These are phyloP conservation scores for Plasmodium cynomolgi DNA, from an alignment of 169 alveolate species.

Conservation along the genomic window DNA sequence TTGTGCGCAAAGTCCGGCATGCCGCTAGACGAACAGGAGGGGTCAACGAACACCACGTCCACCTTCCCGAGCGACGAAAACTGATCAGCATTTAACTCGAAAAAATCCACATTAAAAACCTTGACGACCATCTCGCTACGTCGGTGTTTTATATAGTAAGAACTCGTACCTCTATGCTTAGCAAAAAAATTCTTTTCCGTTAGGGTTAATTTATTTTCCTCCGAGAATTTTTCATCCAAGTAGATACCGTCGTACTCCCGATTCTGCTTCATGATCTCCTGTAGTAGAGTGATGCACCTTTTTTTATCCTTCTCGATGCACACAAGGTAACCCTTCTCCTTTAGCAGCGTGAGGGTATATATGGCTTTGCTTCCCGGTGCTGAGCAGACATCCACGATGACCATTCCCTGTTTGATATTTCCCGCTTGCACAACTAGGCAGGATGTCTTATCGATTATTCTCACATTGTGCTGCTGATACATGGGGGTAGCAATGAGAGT, in stretches of 20 bases:
- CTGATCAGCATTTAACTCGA: background rate
- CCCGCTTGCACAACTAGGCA: constrained; percentile 70
- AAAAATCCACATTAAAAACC: constrained; percentile 63
- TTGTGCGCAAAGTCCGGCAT: constrained; percentile 68
- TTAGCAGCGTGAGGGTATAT: background rate
- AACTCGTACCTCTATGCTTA: background rate
- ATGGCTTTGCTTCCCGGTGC: constrained; percentile 76
- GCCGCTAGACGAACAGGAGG: constrained; percentile 74
- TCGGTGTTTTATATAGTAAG: constrained; percentile 58
- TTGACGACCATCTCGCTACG: constrained; percentile 30
- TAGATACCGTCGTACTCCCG: constrained; percentile 30
- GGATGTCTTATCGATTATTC: constrained; percentile 70
- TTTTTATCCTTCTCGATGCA: constrained; percentile 63
- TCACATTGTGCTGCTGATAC: constrained; percentile 36
- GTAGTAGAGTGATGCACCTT: constrained; percentile 54
- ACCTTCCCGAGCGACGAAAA: background rate
- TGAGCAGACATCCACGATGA: constrained; percentile 62
- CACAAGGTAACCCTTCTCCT: constrained; percentile 60
- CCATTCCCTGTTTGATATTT: constrained; percentile 52
- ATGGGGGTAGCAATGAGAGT: background rate
- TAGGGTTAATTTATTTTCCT: background rate
- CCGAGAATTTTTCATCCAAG: constrained; percentile 26
- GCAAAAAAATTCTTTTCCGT: background rate
- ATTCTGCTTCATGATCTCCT: constrained; percentile 47
- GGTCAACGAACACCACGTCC: constrained; percentile 69